Base-by-base conservation (phyloP, 2,329 filamentous ascomycete genomes). In the Fusarium nisikadoi region DNA sequence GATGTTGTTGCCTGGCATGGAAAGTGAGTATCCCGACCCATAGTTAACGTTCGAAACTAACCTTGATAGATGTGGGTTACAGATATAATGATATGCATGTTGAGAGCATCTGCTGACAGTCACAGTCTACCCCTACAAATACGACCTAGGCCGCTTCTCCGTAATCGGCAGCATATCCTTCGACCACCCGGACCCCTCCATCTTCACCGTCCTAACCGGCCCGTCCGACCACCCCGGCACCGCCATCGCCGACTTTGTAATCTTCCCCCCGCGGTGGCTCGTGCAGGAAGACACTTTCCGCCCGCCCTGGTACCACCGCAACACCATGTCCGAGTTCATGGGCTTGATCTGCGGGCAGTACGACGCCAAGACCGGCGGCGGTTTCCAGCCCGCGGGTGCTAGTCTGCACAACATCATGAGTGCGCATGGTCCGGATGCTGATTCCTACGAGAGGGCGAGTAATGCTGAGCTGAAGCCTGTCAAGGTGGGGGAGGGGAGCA, bases 1-100 rank as follows among this genome's bases (percentile, higher is more conserved):
- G 92, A 95, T 78, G 89, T 95, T 0, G 93, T 94, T 5, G 92
- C 90, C 8, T 95, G 93, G 92, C 93, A 95, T 78, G 93, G 93
- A 46, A 93, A 90, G 74, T 94, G 93, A 83, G 91, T 92, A 70
- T 4, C 5, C 3, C 19, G 7, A 4, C 2, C 6, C 2, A 0
- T 0, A 2, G 19, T 23, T 17, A 0, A 3, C 13, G 14, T 20
- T 23, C 8, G 20, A 52, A 17, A 13, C 52, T 75, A 25, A 75
- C 41, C 27, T 9, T 6, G 16, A 2, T 12, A 75, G 70, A n/a
- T 75, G 73, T 75, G 41, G 43, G 73, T 70, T 5, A 20, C 5
- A 6, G 38, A 29, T 9, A 16, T 10, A 8, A 3, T 20, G 5
- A 2, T 23, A 9, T 2, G 0, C 1, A 0, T 9, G 3, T 3